Evolutionary conservation across 169 alveolate genomes (phyloP).

Genomic region (Sarcocystis neurona): DNA sequence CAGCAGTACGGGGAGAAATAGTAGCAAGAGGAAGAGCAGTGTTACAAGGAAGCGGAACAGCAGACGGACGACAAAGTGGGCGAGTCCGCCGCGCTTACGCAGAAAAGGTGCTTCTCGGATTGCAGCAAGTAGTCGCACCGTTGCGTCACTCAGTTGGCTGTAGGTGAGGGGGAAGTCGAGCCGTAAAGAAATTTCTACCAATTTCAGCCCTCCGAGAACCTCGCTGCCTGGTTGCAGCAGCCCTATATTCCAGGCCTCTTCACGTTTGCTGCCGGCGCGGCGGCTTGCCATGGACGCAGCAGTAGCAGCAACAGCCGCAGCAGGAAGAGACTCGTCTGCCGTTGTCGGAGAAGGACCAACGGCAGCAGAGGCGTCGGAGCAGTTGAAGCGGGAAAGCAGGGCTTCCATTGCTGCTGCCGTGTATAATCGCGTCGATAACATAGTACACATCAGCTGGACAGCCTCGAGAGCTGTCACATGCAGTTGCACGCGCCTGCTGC

Average conservation of each 20-base stretch:
- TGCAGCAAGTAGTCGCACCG: not conserved
- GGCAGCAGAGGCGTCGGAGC: not conserved
- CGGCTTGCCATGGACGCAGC: not conserved
- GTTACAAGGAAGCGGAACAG: no score
- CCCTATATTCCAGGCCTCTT: not conserved
- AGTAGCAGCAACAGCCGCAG: not conserved
- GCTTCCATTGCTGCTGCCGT: not conserved
- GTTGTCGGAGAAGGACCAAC: not conserved
- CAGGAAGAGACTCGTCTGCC: not conserved
- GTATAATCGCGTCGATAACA: not conserved
- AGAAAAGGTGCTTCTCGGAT: not conserved
- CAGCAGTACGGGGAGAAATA: no score
- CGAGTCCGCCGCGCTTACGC: not conserved
- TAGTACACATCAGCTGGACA: not conserved
- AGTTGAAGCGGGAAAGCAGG: not conserved
- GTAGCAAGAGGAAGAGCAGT: no score
- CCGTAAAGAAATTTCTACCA: not conserved
- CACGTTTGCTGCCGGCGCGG: not conserved
- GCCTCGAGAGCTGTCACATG: not conserved
- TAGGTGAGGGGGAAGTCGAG: slow-evolving; percentile 5
- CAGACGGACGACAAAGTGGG: no score
- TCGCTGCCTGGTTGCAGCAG: not conserved
- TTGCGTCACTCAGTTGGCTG: not conserved
- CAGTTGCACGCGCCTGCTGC: no score
- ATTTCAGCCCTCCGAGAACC: not conserved